Base-by-base conservation (phyloP, 2,329 filamentous ascomycete genomes). In the Teratosphaeria viscida region DNA sequence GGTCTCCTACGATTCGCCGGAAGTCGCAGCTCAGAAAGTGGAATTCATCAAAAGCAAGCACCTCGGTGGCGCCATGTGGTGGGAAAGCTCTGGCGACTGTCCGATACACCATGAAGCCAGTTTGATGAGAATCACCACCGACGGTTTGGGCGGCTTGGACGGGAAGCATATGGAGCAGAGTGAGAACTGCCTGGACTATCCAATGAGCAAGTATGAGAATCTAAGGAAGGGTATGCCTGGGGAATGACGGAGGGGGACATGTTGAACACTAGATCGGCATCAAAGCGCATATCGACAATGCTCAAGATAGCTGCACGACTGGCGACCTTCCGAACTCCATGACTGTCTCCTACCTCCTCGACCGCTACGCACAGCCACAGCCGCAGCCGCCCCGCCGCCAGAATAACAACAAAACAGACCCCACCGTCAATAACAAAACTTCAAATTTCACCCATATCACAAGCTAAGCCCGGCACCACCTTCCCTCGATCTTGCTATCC, bases 31-130 rank as follows among this genome's bases (percentile, higher is more conserved):
- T 64, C 71, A 76, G 64, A 97, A 96, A 78, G 85, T 85, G 1
- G 76, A 82, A 11, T 96, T 85, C 71, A 83, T 96, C 69, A 82
- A 79, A 69, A 72, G 82, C 23, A 77, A 81, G 53, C 79, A 83
- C 0, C 80, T 96, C 0, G 92, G 91, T 1, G 92, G 92, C 19
- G 90, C 82, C n/a, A 96, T 97, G 92, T 97, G 90, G 90, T 95
- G 89, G 89, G 92, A 96, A 76, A 89, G 85, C 67, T 92, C 87
- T 68, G 86, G 83, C 0, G 92, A 96, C 72, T 86, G 85, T 70
- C 70, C 74, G 2, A 29, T 84, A 0, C 73, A 73, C 11, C 58
- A 64, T 5, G 59, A 56, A 10, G 77, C 79, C 0, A 92, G 89
- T 66, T 71, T 96, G 69, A 90, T 79, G 57, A 67, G 67, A 35